These are phyloP conservation scores for Gentiana macrophylla DNA, from an alignment of 257 asterid species.

Conservation along the genomic window DNA sequence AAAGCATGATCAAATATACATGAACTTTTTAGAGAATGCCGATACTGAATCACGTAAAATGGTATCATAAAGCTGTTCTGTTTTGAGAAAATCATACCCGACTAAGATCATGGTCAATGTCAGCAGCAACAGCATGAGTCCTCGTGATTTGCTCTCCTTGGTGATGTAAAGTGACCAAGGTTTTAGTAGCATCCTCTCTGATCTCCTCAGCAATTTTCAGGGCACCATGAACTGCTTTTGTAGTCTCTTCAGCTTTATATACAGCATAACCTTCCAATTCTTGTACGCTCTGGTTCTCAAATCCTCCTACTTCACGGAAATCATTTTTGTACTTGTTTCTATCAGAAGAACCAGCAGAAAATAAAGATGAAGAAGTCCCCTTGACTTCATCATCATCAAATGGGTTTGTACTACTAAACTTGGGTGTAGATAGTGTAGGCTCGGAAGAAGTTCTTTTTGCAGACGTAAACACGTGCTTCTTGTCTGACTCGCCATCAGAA, in stretches of 20 bases:
- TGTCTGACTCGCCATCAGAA: constrained; percentile 56
- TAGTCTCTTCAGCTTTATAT: constrained; percentile 76
- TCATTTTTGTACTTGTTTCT: constrained; percentile 56
- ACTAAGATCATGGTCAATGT: constrained; percentile 83
- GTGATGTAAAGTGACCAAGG: constrained; percentile 73
- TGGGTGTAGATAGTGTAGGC: constrained; percentile 30
- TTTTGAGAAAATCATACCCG: constrained; percentile 39
- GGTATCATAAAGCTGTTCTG: too few relatives aligned
- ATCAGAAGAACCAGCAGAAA: constrained; percentile 27
- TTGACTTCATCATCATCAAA: constrained; percentile 51
- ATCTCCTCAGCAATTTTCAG: constrained; percentile 91
- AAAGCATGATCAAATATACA: too few relatives aligned
- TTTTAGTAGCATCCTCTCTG: constrained; percentile 79
- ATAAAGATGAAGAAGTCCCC: constrained; percentile 30
- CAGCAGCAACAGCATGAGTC: constrained; percentile 80
- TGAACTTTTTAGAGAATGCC: too few relatives aligned
- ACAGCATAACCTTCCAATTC: constrained; percentile 73
- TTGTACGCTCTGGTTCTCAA: constrained; percentile 58
- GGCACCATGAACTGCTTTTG: constrained; percentile 55
- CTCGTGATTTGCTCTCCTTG: constrained; percentile 93
- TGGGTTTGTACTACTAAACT: constrained; percentile 39
- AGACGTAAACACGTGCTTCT: constrained; percentile 31
- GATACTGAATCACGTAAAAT: too few relatives aligned
- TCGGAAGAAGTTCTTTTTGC: constrained; percentile 52
- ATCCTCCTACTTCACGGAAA: constrained; percentile 66